Base-by-base conservation (phyloP, 2,329 filamentous ascomycete genomes). In the Aureobasidium sp. region DNA sequence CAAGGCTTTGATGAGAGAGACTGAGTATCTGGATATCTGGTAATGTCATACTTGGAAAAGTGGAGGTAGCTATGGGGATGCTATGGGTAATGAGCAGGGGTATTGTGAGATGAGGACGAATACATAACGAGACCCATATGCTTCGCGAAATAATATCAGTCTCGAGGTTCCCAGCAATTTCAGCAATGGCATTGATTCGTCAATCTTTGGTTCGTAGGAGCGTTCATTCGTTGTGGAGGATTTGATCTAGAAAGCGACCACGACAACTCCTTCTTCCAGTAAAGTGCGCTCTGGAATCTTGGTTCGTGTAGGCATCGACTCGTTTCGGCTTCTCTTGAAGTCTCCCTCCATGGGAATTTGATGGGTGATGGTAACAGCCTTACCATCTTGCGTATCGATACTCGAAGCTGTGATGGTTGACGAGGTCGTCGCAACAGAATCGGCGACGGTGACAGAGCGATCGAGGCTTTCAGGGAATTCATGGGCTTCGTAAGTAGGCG, bases 401-500 rank as follows among this genome's bases (percentile, higher is more conserved):
- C 35, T 51, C 10, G 37, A 51, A 25, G 48, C 22, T 14, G 48
- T 14, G 4, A 51, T 25, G 19, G 37, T 50, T 17, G 34, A 39
- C 14, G 47, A 29, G 11, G 47, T 51, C 3, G 48, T 51, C 4
- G 48, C 35, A 10, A 51, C 17, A 16, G 48, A 51, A 37, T 35
- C 40, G 17, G 45, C 24, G 34, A 39, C 22, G 7, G 45, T 50
- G 12, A 41, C 7, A 6, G 35, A 40, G 19, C 48, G 48, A 19
- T 51, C 48, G 7, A 51, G 27, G 8, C 27, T 37, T 17, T 30
- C 27, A 5, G 51, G 40, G 56, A 71, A 72, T 49, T 63, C 61
- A 58, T 72, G 70, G 1, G 61, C 62, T 21, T 69, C 69, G 64
- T 76, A 76, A 39, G 66, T 67, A 3, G 73, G 73, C n/a, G 73